A percentile compares a stretch with the other conserved stretches of the same genome.
These are phyloP conservation scores for Houttuynia cordata DNA, from an alignment of 164 flowering plant species.

Conservation along the genomic window DNA sequence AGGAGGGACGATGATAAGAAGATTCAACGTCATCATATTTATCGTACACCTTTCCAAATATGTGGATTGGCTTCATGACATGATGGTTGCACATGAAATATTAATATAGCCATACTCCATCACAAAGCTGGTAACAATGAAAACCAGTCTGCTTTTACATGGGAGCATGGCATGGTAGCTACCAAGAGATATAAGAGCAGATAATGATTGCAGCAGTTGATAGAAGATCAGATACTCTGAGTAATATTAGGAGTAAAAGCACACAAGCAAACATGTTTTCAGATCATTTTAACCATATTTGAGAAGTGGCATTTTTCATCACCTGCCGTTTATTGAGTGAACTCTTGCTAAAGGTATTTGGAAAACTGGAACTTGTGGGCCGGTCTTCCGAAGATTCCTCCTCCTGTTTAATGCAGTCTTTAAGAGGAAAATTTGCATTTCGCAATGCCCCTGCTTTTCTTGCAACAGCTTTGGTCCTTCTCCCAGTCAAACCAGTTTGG, in stretches of 20 bases:
- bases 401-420: slow-evolving; percentile 43
- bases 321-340: slow-evolving; percentile 51
- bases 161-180: too few species aligned
- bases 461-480: slow-evolving; percentile 55
- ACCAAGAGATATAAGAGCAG: too few species aligned
- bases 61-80: too few species aligned
- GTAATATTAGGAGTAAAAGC: neutral
- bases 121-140: too few species aligned
- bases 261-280: neutral
- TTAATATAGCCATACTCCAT: too few species aligned
- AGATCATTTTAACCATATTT: neutral
- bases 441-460: slow-evolving; percentile 47
- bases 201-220: neutral
- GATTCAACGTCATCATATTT: too few species aligned
- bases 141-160: too few species aligned
- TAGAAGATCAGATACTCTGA: neutral
- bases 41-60: too few species aligned
- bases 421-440: slow-evolving; percentile 37
- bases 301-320: slow-evolving; percentile 5
- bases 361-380: slow-evolving; percentile 54
- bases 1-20: too few species aligned
- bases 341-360: slow-evolving; percentile 35
- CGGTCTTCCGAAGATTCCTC: slow-evolving; percentile 34
- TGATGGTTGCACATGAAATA: too few species aligned
- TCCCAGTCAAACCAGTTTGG: slow-evolving; percentile 66